These are phyloP conservation scores for Fusarium humuli DNA, from an alignment of 2,329 filamentous ascomycete genomes.

Conservation along the genomic window DNA sequence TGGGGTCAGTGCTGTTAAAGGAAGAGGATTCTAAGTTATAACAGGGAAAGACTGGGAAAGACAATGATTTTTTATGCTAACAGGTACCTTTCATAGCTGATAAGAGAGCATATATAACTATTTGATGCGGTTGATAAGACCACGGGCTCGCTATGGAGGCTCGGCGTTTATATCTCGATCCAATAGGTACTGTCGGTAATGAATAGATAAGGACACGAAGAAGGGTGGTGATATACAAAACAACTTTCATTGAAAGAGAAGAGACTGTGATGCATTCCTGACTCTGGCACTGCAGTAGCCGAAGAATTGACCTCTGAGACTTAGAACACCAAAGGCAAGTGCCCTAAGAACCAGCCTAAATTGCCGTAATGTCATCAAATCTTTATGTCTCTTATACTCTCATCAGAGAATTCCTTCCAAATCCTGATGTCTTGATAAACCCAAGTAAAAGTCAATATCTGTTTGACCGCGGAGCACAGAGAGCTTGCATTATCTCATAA, in stretches of 20 bases:
- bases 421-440: not conserved
- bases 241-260: not conserved
- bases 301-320: not conserved
- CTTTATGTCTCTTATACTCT: not conserved
- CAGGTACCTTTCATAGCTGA: not conserved
- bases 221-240: not conserved
- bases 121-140: not conserved
- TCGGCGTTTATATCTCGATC: not conserved
- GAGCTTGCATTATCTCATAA: accelerated
- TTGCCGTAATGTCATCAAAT: not conserved
- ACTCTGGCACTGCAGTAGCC: not conserved
- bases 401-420: not conserved
- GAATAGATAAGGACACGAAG: not conserved
- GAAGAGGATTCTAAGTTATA: not conserved
- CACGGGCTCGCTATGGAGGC: not conserved
- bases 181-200: not conserved
- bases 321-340: not conserved
- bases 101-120: not conserved
- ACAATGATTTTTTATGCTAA: not conserved
- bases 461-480: not conserved
- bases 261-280: not conserved
- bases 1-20: not conserved
- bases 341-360: not conserved
- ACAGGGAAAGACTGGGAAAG: not conserved
- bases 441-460: not conserved